Conservation (phyloP, 2,329 filamentous ascomycete genomes). For the Colletotrichum sp. region DNA sequence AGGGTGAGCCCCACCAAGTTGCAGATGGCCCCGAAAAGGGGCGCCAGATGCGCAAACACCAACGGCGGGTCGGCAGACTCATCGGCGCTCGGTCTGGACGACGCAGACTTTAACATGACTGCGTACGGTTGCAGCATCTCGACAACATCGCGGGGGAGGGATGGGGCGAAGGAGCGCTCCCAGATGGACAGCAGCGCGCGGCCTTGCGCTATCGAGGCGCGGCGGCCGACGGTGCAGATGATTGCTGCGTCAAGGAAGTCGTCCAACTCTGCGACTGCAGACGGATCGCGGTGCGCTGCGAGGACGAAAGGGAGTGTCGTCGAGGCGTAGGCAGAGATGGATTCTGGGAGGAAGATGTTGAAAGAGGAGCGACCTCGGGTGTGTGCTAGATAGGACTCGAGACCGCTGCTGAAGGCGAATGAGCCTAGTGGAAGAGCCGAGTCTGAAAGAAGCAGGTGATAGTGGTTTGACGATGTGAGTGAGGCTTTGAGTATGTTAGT, state of each 20-base stretch:
- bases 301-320: conserved; percentile 78
- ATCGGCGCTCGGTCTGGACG: conserved; percentile 20
- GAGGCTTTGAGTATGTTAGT: neutral
- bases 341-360: conserved; percentile 70
- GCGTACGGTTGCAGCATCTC: conserved; percentile 39
- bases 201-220: conserved; percentile 78
- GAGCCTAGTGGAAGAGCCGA: conserved; percentile 82
- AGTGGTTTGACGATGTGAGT: conserved; percentile 51
- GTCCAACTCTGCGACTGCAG: conserved; percentile 62
- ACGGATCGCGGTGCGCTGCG: conserved; percentile 64
- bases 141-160: conserved; percentile 27
- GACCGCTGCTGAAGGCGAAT: conserved; percentile 84
- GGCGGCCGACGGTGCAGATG: conserved; percentile 77
- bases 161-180: conserved; percentile 68
- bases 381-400: conserved; percentile 84
- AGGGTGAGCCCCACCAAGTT: conserved; percentile 63
- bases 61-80: conserved; percentile 1
- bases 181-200: conserved; percentile 76
- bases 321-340: conserved; percentile 72
- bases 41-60: conserved; percentile 61
- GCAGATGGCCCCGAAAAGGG: conserved; percentile 72
- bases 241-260: conserved; percentile 78
- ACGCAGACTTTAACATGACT: conserved; percentile 32
- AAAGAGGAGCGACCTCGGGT: conserved; percentile 55
- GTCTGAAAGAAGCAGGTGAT: conserved; percentile 78